Conservation (phyloP, 2,329 filamentous ascomycete genomes). For the Epichloe baconii region DNA sequence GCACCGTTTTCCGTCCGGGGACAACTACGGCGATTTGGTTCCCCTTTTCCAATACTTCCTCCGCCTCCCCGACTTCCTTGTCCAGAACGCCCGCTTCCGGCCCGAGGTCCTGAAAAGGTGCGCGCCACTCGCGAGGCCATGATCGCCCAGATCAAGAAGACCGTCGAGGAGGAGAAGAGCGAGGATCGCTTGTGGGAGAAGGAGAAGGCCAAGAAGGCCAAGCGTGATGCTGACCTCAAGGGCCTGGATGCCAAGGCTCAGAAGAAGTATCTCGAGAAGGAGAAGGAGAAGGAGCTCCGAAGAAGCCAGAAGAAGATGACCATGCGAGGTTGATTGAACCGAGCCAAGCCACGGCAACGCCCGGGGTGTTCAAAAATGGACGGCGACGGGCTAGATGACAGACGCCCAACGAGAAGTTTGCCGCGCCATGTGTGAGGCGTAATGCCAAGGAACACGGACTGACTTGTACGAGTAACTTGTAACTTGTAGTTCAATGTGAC, state of each 20-base stretch:
- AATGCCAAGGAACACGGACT: not conserved
- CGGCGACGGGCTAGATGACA: not conserved
- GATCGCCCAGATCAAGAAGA: constrained; percentile 64
- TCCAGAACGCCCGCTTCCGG: constrained; percentile 68
- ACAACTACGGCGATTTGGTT: constrained; percentile 51
- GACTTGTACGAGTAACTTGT: constrained; percentile 1
- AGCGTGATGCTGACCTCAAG: constrained; percentile 73
- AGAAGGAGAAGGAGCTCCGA: constrained; percentile 59
- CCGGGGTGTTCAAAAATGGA: too few species aligned
- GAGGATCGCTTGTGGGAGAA: constrained; percentile 62
- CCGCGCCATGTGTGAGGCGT: not conserved
- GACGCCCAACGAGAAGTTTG: not conserved
- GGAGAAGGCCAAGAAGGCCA: constrained; percentile 71
- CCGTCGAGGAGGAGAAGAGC: constrained; percentile 66
- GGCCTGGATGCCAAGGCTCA: constrained; percentile 69
- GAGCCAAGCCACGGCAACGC: not conserved
- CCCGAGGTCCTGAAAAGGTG: constrained; percentile 82
- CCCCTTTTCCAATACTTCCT: constrained; percentile 74
- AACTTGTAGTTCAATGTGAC: not conserved
- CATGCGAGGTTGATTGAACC: constrained; percentile 28
- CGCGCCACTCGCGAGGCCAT: constrained; percentile 67
- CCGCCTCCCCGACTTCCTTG: constrained; percentile 72
- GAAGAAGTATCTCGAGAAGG: constrained; percentile 73
- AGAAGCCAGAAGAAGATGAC: constrained; percentile 43
- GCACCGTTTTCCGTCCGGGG: constrained; percentile 52